Evolutionary conservation across 169 alveolate species (phyloP).

Genomic region (Cystoisospora suis): DNA sequence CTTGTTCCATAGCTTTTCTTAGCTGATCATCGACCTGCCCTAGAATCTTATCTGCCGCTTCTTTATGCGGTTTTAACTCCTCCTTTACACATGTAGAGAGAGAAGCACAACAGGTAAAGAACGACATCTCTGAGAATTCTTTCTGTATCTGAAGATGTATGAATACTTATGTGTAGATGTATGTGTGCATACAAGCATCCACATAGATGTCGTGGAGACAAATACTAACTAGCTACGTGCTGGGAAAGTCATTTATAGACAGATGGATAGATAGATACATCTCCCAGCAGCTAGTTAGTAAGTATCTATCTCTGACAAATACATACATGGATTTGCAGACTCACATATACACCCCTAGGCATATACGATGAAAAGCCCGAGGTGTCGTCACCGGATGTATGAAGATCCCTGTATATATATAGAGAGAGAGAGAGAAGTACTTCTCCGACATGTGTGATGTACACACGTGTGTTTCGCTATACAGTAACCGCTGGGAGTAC

Average conservation of each 20-base stretch:
- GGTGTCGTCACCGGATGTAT: too few relatives aligned
- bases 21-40: slow-evolving; percentile 27
- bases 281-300: too few relatives aligned
- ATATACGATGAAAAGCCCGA: too few relatives aligned
- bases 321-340: too few relatives aligned
- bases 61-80: background rate
- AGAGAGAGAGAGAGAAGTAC: too few relatives aligned
- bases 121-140: background rate
- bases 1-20: slow-evolving; percentile 5
- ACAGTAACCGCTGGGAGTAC: too few relatives aligned
- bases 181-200: background rate
- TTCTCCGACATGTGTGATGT: too few relatives aligned
- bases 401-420: too few relatives aligned
- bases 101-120: background rate
- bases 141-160: background rate
- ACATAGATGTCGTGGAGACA: background rate
- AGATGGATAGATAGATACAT: background rate
- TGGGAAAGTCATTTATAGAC: background rate
- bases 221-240: too few relatives aligned
- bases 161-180: background rate
- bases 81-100: background rate
- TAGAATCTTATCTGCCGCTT: background rate
- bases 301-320: too few relatives aligned
- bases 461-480: too few relatives aligned
- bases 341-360: too few relatives aligned